Evolutionary conservation across 2,329 filamentous ascomycete species (phyloP).

Genomic region (Aspergillus puulaauensis): DNA sequence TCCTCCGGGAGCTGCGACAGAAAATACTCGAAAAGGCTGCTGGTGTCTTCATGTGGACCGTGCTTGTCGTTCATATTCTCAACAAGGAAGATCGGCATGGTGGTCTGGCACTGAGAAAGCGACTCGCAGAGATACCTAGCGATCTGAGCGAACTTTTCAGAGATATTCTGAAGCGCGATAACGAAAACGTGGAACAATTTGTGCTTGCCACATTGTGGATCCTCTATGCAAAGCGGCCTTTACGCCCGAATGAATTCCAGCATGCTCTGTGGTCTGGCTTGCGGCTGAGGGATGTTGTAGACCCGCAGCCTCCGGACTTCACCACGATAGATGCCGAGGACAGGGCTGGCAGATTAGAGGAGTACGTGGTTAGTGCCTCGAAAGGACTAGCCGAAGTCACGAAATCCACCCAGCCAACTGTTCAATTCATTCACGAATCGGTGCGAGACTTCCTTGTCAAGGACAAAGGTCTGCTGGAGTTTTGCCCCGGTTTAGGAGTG

Average conservation of each 20-base stretch:
- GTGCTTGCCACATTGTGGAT: slow-evolving; percentile 54
- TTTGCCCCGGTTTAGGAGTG: slow-evolving; percentile 33
- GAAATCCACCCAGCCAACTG: slow-evolving; percentile 18
- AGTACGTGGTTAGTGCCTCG: slow-evolving; percentile 25
- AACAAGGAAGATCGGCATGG: slow-evolving; percentile 41
- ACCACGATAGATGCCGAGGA: not conserved
- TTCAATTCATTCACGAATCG: slow-evolving; percentile 40
- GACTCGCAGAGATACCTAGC: slow-evolving; percentile 40
- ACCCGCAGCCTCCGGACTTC: slow-evolving; percentile 4
- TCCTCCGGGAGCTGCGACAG: slow-evolving; percentile 26
- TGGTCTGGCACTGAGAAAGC: slow-evolving; percentile 28
- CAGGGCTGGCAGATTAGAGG: not conserved
- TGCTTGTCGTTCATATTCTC: slow-evolving; percentile 47
- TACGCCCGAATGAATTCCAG: slow-evolving; percentile 35
- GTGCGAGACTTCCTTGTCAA: slow-evolving; percentile 35
- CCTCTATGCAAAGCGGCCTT: slow-evolving; percentile 44
- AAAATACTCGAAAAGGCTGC: slow-evolving; percentile 41
- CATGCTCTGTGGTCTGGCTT: slow-evolving; percentile 20
- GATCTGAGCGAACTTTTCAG: slow-evolving; percentile 51
- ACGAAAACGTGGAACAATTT: slow-evolving; percentile 40
- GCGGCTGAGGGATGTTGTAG: not conserved
- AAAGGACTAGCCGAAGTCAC: slow-evolving; percentile 34
- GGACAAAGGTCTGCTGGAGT: slow-evolving; percentile 25
- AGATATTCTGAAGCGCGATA: slow-evolving; percentile 52
- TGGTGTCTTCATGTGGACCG: slow-evolving; percentile 49